phyloP scores from a whole-genome alignment of 2,329 filamentous ascomycete genomes.

The Gaeumannomyces tritici region DNA sequence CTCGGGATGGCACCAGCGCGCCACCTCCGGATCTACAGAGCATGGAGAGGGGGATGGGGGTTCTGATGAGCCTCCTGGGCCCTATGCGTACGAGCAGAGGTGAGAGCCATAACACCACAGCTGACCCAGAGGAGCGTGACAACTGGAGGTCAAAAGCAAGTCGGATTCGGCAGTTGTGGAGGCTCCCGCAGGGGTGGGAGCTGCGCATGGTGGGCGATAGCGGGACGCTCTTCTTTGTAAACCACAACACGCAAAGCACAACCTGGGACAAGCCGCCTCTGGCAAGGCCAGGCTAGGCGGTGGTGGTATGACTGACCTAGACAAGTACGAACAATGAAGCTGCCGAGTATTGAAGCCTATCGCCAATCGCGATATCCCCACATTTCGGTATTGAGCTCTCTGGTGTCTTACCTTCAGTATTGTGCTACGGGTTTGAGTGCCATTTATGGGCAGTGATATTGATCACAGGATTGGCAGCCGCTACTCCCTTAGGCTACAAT shows the following conservation, averaged over 20 bases:
- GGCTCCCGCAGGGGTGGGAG: neutral
- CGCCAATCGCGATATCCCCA: too few relatives aligned
- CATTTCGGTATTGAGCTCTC: too few relatives aligned
- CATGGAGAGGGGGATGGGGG: neutral
- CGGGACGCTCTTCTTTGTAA: neutral
- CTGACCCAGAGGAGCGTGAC: neutral
- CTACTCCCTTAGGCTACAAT: too few relatives aligned
- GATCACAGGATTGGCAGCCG: too few relatives aligned
- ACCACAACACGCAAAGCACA: neutral
- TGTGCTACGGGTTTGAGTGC: too few relatives aligned
- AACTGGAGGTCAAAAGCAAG: neutral
- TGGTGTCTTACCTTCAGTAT: too few relatives aligned
- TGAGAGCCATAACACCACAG: neutral
- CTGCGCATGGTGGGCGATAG: neutral
- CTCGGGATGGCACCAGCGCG: neutral
- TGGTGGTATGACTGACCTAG: too few relatives aligned
- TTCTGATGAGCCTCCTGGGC: neutral
- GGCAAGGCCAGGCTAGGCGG: too few relatives aligned
- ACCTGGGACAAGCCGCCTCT: neutral
- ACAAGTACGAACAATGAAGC: too few relatives aligned
- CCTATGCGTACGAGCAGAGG: neutral
- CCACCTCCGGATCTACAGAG: neutral
- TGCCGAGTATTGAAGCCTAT: too few relatives aligned
- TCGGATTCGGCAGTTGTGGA: neutral
- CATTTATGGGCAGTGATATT: too few relatives aligned